Evolutionary conservation across 345 rosid genomes (phyloP), one percentile per base, ranked within the genome.

Genomic region (Turnera subulata): DNA sequence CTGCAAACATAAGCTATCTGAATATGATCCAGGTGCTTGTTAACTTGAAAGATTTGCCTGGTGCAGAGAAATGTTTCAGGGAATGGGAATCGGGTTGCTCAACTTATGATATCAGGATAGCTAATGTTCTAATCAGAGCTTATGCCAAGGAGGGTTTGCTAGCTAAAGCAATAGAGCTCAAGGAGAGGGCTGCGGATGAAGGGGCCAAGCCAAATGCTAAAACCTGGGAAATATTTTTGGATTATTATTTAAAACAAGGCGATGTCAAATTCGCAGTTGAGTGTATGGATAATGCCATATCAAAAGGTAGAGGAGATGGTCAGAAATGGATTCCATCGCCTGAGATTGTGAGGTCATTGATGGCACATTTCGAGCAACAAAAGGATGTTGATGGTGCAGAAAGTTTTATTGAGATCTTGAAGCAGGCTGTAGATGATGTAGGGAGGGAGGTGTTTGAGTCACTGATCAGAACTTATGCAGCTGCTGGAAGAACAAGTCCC

Each of bases 331-430:
- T 77, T 40, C 99, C 97, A 0, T 73, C 92, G 25, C 61, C 81
- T 46, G 90, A 84, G 53, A 75, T 66, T 14, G 54, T 82, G 54
- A 50, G 61, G 21, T 65, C 73, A 51, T 62, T 93, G 74, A 84
- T 93, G 92, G 73, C 52, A 29, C 77, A 74, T 54, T 93, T 85
- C 53, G 95, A 85, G 79, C 64, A 75, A 61, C 78, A 67, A 56
- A 84, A 78, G 56, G 87, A 93, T 77, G 96, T 87, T 11, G 84
- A 81, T 56, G 90, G 97, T 44, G 96, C 96, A 20, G 97, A 93
- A 73, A 79, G 69, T 33, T 79, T 87, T 60, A 11, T 87, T 40
- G 88, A 81, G 68, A 73, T 85, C 53, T 65, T 93, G 72, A 83
- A 85, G 85, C 87, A 89, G 78, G 80, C 75, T 53, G 77, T 64